phyloP scores from a whole-genome alignment of 805 yeast species.

The Hemisphaericaspora nanyangensis region DNA sequence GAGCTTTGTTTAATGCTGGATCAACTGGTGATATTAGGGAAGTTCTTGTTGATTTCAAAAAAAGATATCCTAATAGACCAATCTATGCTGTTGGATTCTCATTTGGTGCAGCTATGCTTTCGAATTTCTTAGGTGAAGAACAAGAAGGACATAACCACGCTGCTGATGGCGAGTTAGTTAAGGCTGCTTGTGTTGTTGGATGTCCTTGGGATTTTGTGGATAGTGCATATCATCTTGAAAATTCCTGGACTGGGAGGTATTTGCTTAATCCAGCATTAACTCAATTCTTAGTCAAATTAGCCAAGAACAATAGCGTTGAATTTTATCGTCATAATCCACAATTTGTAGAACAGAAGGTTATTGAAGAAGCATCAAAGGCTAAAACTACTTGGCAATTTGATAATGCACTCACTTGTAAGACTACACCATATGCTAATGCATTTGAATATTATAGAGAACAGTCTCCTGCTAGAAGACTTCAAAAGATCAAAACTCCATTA shows the following conservation, averaged over 20 bases:
- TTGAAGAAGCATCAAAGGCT: slow-evolving; percentile 14
- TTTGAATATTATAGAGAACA: slow-evolving; percentile 63
- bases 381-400: slow-evolving; percentile 57
- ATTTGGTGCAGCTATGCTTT: slow-evolving; percentile 70
- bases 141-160: slow-evolving; percentile 32
- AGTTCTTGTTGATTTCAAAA: slow-evolving; percentile 48
- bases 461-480: slow-evolving; percentile 52
- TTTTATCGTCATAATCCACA: slow-evolving; percentile 24
- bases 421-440: slow-evolving; percentile 63
- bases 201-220: slow-evolving; percentile 75
- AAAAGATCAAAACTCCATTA: slow-evolving; percentile 57
- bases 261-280: slow-evolving; percentile 32
- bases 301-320: slow-evolving; percentile 33
- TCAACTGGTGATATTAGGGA: slow-evolving; percentile 69
- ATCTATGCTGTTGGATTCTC: slow-evolving; percentile 72
- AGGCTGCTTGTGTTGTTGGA: slow-evolving; percentile 53
- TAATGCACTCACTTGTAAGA: slow-evolving; percentile 56
- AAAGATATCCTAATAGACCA: slow-evolving; percentile 56
- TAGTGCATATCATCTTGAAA: slow-evolving; percentile 42
- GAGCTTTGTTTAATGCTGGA: slow-evolving; percentile 63
- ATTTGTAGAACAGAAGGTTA: slow-evolving; percentile 20
- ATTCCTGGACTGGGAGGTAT: slow-evolving; percentile 30
- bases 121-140: slow-evolving; percentile 71
- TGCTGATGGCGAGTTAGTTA: slow-evolving; percentile 25
- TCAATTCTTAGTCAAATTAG: slow-evolving; percentile 26